Evolutionary conservation across 202 grass and related monocot species (phyloP).

Genomic region (Carex sylvatica): DNA sequence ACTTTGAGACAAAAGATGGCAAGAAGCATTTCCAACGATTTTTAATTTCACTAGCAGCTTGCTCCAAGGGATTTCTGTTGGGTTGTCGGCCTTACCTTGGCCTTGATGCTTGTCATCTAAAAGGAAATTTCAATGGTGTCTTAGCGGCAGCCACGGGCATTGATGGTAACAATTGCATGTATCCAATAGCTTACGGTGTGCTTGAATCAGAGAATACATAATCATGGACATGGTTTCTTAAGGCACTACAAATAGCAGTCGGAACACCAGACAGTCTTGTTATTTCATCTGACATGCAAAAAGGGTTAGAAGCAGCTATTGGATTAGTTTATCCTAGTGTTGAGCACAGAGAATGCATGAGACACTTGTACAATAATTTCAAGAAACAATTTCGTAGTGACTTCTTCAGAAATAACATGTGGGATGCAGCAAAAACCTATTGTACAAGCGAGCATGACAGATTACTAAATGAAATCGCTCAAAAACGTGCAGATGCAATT

Average conservation of each 20-base stretch:
- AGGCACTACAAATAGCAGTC: background rate
- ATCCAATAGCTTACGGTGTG: background rate
- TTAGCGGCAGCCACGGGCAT: background rate
- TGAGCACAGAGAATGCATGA: too few relatives aligned
- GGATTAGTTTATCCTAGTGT: too few relatives aligned
- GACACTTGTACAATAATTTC: too few relatives aligned
- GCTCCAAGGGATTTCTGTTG: background rate
- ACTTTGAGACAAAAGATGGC: background rate
- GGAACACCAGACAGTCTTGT: background rate
- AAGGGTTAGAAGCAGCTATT: too few relatives aligned
- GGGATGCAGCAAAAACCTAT: too few relatives aligned
- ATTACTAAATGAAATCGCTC: too few relatives aligned
- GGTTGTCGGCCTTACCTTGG: conserved; percentile 25
- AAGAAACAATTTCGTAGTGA: too few relatives aligned
- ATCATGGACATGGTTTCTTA: conserved; percentile 15
- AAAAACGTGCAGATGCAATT: too few relatives aligned
- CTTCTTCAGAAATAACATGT: too few relatives aligned
- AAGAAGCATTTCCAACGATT: conserved; percentile 2
- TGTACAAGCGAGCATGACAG: too few relatives aligned
- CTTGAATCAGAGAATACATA: background rate
- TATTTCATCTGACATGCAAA: too few relatives aligned
- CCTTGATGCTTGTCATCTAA: conserved; percentile 17
- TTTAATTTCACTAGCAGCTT: background rate
- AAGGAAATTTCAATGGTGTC: conserved; percentile 10
- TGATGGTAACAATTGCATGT: conserved; percentile 27